Evolutionary conservation across 1,139 yeast genomes (phyloP), one percentile per base, ranked within the genome.

Genomic region (Magnusiomyces suaveolens): DNA sequence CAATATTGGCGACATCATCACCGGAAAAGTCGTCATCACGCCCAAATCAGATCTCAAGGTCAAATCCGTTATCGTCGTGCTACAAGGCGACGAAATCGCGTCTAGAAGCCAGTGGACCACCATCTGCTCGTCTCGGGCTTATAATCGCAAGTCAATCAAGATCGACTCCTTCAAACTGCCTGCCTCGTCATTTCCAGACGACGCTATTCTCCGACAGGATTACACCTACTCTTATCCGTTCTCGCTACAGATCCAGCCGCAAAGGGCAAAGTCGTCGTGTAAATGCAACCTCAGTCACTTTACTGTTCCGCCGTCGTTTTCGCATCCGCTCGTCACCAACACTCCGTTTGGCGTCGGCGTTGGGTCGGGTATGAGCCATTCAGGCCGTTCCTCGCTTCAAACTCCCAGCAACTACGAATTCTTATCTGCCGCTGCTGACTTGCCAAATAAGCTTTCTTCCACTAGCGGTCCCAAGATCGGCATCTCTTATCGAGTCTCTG

Each of bases 61-160:
- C 10, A 46, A 46, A 18, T 20, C 50, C 2, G 32, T 54, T 1
- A n/a, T 12, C 18, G 56, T 39, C 16, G 49, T 46, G 18, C 52
- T 54, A 6, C 44, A 48, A 26, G 56, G 56, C 38, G 46, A 47
- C 21, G 54, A 48, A 46, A 39, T 43, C 10, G 46, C 48, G 12
- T 10, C 33, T 24, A 44, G 26, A 10, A 41, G 46, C 12, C 21
- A 48, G 4, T 26, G 47, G 43, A 18, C 20, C 10, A 38, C 8
- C 43, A 38, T 18, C 8, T 38, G 43, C 20, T 10, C 43, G 4
- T 4, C 12, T 16, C 44, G 43, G 16, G 33, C 39, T 8, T 23
- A n/a, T 44, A 39, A 23, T 20, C 32, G 24, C 25, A 29, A n/a
- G 14, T n/a, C 12, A 23, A 36, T 46, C 33, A n/a, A 36, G 12